A percentile compares a stretch with the other conserved stretches of the same genome.
phyloP scores from a whole-genome alignment of 768 basidiomycete species.

The Paxillus involutus region DNA sequence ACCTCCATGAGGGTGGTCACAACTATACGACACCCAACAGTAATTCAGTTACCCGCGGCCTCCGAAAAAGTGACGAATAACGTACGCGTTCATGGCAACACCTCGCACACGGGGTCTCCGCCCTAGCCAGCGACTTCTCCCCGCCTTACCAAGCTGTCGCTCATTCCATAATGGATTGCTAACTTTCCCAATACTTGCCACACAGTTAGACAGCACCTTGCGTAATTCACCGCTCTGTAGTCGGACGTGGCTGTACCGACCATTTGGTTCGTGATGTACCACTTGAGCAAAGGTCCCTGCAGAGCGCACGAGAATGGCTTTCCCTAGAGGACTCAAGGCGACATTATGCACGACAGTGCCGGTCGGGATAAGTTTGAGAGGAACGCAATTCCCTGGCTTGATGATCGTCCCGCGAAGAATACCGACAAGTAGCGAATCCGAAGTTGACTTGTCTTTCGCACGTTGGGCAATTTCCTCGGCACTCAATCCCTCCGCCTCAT shows the following conservation, averaged over 20 bases:
- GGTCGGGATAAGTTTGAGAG: slow-evolving; percentile 87
- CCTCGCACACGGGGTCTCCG: slow-evolving; percentile 84
- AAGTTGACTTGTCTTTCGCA: slow-evolving; percentile 35
- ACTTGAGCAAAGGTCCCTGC: slow-evolving; percentile 87
- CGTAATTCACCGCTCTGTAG: slow-evolving; percentile 93
- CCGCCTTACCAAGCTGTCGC: slow-evolving; percentile 86
- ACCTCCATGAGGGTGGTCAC: slow-evolving; percentile 95
- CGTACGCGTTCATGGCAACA: slow-evolving; percentile 96
- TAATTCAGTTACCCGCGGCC: not conserved
- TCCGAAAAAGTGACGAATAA: slow-evolving; percentile 2
- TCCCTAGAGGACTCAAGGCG: slow-evolving; percentile 71
- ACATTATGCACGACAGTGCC: slow-evolving; percentile 89
- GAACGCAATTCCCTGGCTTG: slow-evolving; percentile 91
- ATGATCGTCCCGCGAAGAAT: slow-evolving; percentile 80
- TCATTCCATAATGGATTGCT: slow-evolving; percentile 91
- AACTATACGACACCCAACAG: slow-evolving; percentile 39
- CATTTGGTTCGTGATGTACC: slow-evolving; percentile 70
- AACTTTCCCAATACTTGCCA: slow-evolving; percentile 88
- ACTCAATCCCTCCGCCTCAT: slow-evolving; percentile 12
- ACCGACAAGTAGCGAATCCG: slow-evolving; percentile 75
- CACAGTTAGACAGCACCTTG: slow-evolving; percentile 75
- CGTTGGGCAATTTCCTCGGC: slow-evolving; percentile 23
- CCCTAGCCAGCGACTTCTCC: slow-evolving; percentile 85
- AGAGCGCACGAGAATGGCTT: slow-evolving; percentile 80
- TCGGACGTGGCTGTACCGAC: slow-evolving; percentile 77